Conservation (phyloP, 495 filamentous ascomycete species). For the Parathielavia hyrcaniae region DNA sequence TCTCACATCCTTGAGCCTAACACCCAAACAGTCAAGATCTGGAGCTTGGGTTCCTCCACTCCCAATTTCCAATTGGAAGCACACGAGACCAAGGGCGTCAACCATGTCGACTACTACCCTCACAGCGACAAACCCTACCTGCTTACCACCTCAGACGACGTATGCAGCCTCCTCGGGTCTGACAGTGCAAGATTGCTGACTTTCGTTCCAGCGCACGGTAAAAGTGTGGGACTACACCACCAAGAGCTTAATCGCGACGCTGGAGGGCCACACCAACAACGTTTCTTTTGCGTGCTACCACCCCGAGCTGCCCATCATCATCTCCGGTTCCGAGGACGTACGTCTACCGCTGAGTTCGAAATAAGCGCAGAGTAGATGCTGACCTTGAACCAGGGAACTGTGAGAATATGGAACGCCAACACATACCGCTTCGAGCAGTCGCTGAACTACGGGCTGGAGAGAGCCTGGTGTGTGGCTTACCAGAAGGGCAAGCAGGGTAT, state of each 20-base stretch:
- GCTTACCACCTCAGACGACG: conserved; percentile 89
- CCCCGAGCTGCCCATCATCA: conserved; percentile 92
- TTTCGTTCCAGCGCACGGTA: conserved; percentile 53
- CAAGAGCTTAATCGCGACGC: conserved; percentile 89
- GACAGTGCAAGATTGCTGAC: background rate
- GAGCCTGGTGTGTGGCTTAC: conserved; percentile 95
- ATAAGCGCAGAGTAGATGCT: background rate
- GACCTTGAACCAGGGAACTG: conserved; percentile 53
- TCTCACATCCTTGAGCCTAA: conserved; percentile 6
- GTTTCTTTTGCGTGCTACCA: conserved; percentile 99
- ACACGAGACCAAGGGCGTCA: conserved; percentile 96
- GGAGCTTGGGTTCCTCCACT: conserved; percentile 83
- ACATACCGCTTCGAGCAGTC: conserved; percentile 95
- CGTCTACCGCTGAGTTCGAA: background rate
- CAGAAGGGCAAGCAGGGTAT: conserved; percentile 90
- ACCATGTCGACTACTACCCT: conserved; percentile 96
- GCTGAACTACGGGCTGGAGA: conserved; percentile 87
- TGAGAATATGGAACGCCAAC: conserved; percentile 98
- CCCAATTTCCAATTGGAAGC: conserved; percentile 96
- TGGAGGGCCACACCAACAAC: conserved; percentile 97
- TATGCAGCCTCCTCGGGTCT: conserved; percentile 5
- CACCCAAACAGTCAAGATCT: conserved; percentile 72
- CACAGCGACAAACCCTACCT: conserved; percentile 96
- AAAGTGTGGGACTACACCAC: conserved; percentile 99
- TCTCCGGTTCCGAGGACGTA: conserved; percentile 93